Conservation (phyloP, 2,329 filamentous ascomycete genomes). For the Magnaporthiopsis poae region DNA sequence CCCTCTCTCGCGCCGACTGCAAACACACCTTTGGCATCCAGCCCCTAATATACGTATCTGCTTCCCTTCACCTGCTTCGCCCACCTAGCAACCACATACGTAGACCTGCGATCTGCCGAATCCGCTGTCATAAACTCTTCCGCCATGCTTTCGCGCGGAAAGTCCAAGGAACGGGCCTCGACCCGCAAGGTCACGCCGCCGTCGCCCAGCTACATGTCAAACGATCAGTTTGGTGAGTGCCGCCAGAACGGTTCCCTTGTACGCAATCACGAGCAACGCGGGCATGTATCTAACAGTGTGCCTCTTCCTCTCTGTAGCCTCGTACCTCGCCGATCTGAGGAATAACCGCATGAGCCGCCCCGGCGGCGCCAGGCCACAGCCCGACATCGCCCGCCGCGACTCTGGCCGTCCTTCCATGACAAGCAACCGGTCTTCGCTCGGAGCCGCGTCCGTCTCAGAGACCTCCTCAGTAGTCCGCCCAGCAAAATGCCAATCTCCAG, state of each 20-base stretch:
- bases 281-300: not conserved
- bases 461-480: constrained; percentile 17
- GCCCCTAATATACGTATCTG: too few species aligned
- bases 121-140: not conserved
- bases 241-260: not conserved
- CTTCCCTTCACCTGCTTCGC: too few species aligned
- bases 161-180: constrained; percentile 24
- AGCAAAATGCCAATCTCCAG: constrained; percentile 13
- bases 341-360: constrained; percentile 58
- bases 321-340: constrained; percentile 62
- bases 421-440: constrained; percentile 19
- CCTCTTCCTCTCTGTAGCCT: constrained; percentile 33
- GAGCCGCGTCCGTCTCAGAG: constrained; percentile 22
- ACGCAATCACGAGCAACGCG: not conserved
- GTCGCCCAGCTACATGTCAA: constrained; percentile 55
- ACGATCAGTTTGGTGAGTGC: constrained; percentile 54
- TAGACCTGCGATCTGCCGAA: not conserved
- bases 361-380: constrained; percentile 59
- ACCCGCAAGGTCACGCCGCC: constrained; percentile 50
- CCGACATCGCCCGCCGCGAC: constrained; percentile 25
- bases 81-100: too few species aligned
- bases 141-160: constrained; percentile 24
- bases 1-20: not conserved
- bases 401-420: constrained; percentile 23
- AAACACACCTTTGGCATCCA: not conserved